Conservation (phyloP, 495 filamentous ascomycete species). For the Filosporella fistucella region DNA sequence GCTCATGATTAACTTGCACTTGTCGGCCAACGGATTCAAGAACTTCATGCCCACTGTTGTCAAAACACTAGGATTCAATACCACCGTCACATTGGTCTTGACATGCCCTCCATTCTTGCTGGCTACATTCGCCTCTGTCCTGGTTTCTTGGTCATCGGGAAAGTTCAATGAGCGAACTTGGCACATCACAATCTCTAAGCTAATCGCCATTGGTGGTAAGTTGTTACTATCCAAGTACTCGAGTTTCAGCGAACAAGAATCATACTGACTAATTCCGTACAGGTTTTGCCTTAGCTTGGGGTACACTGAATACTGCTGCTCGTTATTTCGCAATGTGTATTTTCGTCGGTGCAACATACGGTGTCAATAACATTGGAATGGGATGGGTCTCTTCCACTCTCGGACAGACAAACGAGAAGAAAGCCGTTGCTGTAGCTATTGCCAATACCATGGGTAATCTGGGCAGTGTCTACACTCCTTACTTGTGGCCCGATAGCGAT, state of each 20-base stretch:
- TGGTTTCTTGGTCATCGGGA: conserved; percentile 35
- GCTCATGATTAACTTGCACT: conserved; percentile 30
- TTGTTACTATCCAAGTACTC: too few species aligned
- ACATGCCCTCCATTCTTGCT: conserved; percentile 43
- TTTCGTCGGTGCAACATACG: conserved; percentile 37
- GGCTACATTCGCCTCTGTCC: conserved; percentile 30
- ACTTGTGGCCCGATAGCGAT: conserved; percentile 23
- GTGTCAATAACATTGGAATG: conserved; percentile 37
- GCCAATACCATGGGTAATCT: conserved; percentile 46
- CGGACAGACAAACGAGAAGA: conserved; percentile 33
- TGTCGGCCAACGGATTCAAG: conserved; percentile 38
- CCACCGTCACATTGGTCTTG: conserved; percentile 37
- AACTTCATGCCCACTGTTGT: conserved; percentile 52
- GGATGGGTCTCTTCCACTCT: conserved; percentile 40
- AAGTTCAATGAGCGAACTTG: conserved; percentile 42
- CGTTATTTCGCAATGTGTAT: conserved; percentile 39
- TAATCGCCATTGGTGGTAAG: conserved; percentile 33
- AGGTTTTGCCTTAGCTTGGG: conserved; percentile 36
- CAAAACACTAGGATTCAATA: conserved; percentile 35
- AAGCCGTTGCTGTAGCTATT: conserved; percentile 41
- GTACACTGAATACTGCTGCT: conserved; percentile 33
- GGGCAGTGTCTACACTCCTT: conserved; percentile 43
- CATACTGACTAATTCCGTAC: too few species aligned
- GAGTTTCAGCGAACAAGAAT: too few species aligned
- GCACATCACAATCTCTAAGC: conserved; percentile 39